Evolutionary conservation across 371 early-diverging fungal species (phyloP).

Genomic region (Mucor piriformis): DNA sequence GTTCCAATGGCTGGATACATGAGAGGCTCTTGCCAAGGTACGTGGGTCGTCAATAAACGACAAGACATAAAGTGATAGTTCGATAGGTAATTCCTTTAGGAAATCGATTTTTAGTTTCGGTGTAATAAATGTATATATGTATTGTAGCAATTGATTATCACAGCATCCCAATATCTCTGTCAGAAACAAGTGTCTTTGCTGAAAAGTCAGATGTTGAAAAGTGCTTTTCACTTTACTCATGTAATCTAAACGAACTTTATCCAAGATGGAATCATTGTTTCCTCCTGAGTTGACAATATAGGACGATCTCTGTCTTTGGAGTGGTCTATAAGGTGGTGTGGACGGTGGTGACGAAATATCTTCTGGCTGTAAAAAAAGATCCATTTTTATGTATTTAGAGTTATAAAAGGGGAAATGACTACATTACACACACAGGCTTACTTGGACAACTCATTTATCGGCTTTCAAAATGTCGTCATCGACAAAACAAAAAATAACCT

Average conservation of each 20-base stretch:
- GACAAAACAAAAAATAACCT: background rate
- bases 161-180: slow-evolving; percentile 46
- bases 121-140: slow-evolving; percentile 50
- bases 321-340: slow-evolving; percentile 15
- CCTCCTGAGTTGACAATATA: slow-evolving; percentile 17
- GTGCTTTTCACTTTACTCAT: slow-evolving; percentile 28
- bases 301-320: slow-evolving; percentile 26
- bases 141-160: slow-evolving; percentile 50
- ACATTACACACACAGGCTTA: background rate
- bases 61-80: slow-evolving; percentile 73
- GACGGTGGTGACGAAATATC: slow-evolving; percentile 22
- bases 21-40: slow-evolving; percentile 68
- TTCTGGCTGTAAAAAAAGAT: slow-evolving; percentile 15
- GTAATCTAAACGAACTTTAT: slow-evolving; percentile 23
- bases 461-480: background rate
- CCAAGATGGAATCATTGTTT: slow-evolving; percentile 6
- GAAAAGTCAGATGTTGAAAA: slow-evolving; percentile 29
- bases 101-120: slow-evolving; percentile 75
- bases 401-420: background rate
- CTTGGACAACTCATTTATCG: background rate
- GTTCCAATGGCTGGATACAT: slow-evolving; percentile 73
- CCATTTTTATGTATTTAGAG: background rate
- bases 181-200: slow-evolving; percentile 31
- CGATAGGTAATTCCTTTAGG: slow-evolving; percentile 67
- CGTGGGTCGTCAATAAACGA: slow-evolving; percentile 59